Percentiles rank a stretch among this genome's conserved stretches.
Conservation (phyloP, 768 basidiomycete genomes). For the Mycena vulgaris region DNA sequence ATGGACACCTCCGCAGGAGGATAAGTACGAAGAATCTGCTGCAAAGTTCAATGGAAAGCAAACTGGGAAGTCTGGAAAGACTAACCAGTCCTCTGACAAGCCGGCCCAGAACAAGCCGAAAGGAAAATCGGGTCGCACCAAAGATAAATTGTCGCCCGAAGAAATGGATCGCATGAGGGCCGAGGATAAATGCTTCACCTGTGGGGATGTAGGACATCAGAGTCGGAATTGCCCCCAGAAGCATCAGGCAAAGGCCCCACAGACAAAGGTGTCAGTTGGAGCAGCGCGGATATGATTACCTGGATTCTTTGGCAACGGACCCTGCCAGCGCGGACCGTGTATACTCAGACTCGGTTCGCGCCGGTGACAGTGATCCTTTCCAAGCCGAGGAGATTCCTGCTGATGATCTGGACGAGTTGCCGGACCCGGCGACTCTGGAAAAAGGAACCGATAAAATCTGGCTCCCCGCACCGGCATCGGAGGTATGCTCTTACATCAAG, state of each 20-base stretch:
- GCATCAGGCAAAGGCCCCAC: constrained; percentile 32
- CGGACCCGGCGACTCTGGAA: background rate
- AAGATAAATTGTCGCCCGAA: constrained; percentile 8
- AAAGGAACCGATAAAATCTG: background rate
- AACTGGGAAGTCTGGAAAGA: background rate
- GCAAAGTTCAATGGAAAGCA: background rate
- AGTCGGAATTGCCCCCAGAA: constrained; percentile 40
- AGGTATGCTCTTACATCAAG: constrained; percentile 14
- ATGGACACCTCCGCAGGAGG: background rate
- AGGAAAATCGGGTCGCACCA: background rate
- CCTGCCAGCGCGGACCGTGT: background rate
- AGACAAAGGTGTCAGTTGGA: constrained; percentile 2
- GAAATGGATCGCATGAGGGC: constrained; percentile 34
- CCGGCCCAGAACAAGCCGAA: background rate
- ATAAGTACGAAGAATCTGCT: too few species aligned
- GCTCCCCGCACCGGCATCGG: background rate
- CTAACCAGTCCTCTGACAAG: background rate
- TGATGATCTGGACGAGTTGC: background rate
- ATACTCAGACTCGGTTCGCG: too few species aligned
- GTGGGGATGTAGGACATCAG: constrained; percentile 41
- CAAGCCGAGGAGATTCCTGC: too few species aligned
- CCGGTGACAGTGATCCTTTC: too few species aligned
- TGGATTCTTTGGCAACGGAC: background rate
- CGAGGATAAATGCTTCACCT: constrained; percentile 42
- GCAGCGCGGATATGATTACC: constrained; percentile 16